phyloP scores from a whole-genome alignment of 108 stramenopile genomes.

The Discostella pseudostelligera region DNA sequence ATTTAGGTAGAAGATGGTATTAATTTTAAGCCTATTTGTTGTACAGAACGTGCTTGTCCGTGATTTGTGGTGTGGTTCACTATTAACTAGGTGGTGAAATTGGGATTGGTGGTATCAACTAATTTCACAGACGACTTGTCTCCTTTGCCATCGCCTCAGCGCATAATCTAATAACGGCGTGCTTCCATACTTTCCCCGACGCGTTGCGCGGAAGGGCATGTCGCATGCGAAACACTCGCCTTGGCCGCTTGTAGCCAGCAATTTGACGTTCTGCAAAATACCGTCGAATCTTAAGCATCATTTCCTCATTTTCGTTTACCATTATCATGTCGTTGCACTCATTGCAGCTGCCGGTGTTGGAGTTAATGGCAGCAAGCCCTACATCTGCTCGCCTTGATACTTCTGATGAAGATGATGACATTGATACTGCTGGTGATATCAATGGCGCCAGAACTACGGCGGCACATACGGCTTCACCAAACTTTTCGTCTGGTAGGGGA shows the following conservation, averaged over 20 bases:
- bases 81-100: too few species aligned
- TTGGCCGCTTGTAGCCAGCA: conserved; percentile 75
- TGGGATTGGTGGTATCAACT: too few species aligned
- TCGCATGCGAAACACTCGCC: conserved; percentile 46
- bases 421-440: background rate
- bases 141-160: background rate
- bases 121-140: too few species aligned
- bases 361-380: conserved; percentile 1
- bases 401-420: background rate
- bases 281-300: conserved; percentile 22
- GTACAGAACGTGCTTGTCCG: too few species aligned
- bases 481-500: conserved; percentile 63
- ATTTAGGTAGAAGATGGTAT: too few species aligned
- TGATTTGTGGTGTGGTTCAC: too few species aligned
- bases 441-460: conserved; percentile 50
- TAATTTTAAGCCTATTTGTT: too few species aligned
- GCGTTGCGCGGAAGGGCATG: conserved; percentile 64
- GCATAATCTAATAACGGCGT: conserved; percentile 24
- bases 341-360: conserved; percentile 1
- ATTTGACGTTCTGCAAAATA: conserved; percentile 59
- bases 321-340: background rate
- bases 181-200: conserved; percentile 78
- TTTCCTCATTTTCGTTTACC: conserved; percentile 1
- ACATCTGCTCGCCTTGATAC: background rate
- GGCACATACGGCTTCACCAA: conserved; percentile 76